Evolutionary conservation across 208 protist genomes (phyloP).

Genomic region (Acanthamoeba culbertsoni): DNA sequence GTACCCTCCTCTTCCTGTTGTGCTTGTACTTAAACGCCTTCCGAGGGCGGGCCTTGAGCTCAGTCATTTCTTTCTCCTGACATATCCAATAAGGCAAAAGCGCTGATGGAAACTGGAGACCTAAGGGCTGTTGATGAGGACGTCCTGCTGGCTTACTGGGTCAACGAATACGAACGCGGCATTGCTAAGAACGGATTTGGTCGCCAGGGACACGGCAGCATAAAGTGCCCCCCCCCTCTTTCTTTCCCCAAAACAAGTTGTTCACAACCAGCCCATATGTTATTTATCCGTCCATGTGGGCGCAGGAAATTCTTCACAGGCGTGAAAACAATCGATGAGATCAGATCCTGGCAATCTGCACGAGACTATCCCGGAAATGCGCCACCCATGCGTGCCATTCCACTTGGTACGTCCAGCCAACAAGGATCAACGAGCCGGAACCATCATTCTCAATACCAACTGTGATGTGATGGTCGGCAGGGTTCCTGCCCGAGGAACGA

Average conservation of each 20-base stretch:
- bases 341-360: background rate
- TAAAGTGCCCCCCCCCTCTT: background rate
- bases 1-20: background rate
- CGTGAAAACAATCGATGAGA: constrained; percentile 8
- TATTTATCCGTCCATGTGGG: background rate
- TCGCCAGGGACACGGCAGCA: constrained; percentile 39
- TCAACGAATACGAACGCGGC: constrained; percentile 3
- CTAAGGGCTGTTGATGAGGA: background rate
- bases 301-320: background rate
- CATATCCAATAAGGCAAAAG: background rate
- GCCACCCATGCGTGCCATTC: constrained; percentile 39
- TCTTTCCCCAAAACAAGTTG: background rate
- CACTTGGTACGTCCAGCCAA: background rate
- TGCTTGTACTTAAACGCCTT: background rate
- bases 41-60: background rate
- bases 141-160: constrained; percentile 21
- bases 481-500: background rate
- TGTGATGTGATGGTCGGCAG: background rate
- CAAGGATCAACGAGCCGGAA: background rate
- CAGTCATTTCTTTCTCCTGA: background rate
- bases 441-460: background rate
- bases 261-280: background rate
- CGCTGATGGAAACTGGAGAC: background rate
- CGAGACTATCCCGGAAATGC: constrained; percentile 26
- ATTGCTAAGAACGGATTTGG: background rate